Evolutionary conservation across 2,329 filamentous ascomycete species (phyloP).

Genomic region (Talaromyces piceae): DNA sequence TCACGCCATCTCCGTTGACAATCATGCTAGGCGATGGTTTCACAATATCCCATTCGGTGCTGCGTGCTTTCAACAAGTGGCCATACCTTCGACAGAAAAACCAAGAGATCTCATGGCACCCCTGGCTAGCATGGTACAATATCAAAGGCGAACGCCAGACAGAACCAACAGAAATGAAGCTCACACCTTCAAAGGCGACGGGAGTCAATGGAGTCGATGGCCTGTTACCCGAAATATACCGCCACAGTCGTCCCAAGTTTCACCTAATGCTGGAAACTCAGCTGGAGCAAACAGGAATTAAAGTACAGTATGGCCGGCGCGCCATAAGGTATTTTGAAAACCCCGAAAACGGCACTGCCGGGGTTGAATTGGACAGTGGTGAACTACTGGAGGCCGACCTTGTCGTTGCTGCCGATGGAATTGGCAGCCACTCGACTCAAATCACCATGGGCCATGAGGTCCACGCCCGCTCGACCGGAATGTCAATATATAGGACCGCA

Average conservation of each 20-base stretch:
- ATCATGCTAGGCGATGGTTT: slow-evolving; percentile 3
- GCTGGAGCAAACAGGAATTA: slow-evolving; percentile 1
- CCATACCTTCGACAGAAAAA: slow-evolving; percentile 8
- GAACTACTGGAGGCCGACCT: slow-evolving; percentile 21
- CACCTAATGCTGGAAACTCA: slow-evolving; percentile 9
- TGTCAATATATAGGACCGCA: slow-evolving; percentile 17
- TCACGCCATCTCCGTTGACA: neutral
- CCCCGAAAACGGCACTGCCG: slow-evolving; percentile 9
- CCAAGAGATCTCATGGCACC: slow-evolving; percentile 5
- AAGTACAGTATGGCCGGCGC: slow-evolving; percentile 8
- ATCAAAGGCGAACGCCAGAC: slow-evolving; percentile 6
- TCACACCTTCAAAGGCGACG: neutral
- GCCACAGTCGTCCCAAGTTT: slow-evolving; percentile 5
- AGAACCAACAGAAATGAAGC: neutral
- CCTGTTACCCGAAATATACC: neutral
- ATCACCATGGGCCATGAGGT: slow-evolving; percentile 16
- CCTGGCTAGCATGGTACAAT: slow-evolving; percentile 6
- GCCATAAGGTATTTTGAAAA: neutral
- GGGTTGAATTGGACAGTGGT: slow-evolving; percentile 15
- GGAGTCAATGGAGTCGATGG: neutral
- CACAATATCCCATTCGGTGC: slow-evolving; percentile 2
- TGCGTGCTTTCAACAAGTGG: slow-evolving; percentile 9
- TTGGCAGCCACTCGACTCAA: slow-evolving; percentile 21
- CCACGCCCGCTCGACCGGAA: slow-evolving; percentile 18
- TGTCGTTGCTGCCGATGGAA: slow-evolving; percentile 25